phyloP scores from a whole-genome alignment of 495 filamentous ascomycete species.

The Hypomontagnella submonticulosa region DNA sequence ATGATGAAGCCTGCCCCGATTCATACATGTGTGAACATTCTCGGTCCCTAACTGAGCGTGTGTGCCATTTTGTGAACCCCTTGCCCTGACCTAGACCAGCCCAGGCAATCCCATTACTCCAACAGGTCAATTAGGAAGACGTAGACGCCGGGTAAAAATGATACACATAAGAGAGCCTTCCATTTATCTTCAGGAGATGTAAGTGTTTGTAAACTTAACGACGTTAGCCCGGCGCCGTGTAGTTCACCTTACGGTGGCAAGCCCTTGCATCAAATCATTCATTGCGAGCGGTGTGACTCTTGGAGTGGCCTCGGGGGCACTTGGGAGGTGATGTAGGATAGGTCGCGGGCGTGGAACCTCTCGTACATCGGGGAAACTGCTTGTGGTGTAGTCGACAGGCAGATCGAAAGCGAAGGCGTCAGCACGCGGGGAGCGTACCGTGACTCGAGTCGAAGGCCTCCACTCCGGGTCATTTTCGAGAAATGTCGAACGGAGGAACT shows the following conservation, averaged over 20 bases:
- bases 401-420: slow-evolving; percentile 35
- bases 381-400: slow-evolving; percentile 35
- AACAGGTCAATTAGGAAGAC: slow-evolving; percentile 9
- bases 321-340: slow-evolving; percentile 31
- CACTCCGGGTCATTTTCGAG: slow-evolving; percentile 43
- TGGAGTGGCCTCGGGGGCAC: slow-evolving; percentile 37
- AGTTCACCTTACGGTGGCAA: slow-evolving; percentile 35
- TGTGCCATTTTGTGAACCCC: slow-evolving; percentile 9
- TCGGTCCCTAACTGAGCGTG: slow-evolving; percentile 1
- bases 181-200: slow-evolving; percentile 1
- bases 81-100: slow-evolving; percentile 11
- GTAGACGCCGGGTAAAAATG: slow-evolving; percentile 2
- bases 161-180: slow-evolving; percentile 2
- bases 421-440: slow-evolving; percentile 28
- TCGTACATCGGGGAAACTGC: slow-evolving; percentile 39
- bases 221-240: neutral
- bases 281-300: slow-evolving; percentile 36
- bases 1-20: slow-evolving; percentile 10
- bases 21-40: slow-evolving; percentile 3
- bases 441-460: slow-evolving; percentile 19
- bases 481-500: slow-evolving; percentile 67
- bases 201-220: neutral
- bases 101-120: slow-evolving; percentile 14
- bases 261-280: slow-evolving; percentile 35
- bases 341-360: slow-evolving; percentile 41